Base-by-base conservation (phyloP, 805 yeast species). In the Starmerella roubikii region DNA sequence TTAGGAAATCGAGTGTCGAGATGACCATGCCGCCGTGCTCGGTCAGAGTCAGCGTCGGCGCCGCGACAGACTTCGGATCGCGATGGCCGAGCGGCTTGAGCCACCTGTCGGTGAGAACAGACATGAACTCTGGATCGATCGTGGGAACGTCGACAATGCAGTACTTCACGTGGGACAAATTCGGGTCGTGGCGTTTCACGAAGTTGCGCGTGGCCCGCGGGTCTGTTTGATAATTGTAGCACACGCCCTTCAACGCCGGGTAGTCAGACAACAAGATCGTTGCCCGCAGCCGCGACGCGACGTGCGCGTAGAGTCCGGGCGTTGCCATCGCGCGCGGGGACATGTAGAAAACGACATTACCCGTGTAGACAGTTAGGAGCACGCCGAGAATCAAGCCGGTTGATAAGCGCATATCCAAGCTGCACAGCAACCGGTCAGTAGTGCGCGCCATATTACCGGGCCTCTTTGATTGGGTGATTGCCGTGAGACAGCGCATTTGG, bases 1-100 rank as follows among this genome's bases (percentile, higher is more conserved):
- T 41, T 13, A 86, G 62, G 84, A 94, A 88, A 57, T 91, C 99
- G 48, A 93, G 68, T 69, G 85, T 72, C 1, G 96, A 75, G 6
- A 91, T 74, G 11, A 86, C 85, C 73, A 88, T 82, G 2, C 99
- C 99, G 25, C 98, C 98, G 53, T 85, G 93, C 54, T 91, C 98
- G 47, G 81, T 74, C 35, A 91, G 62, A 0, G 95, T 80, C 32
- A 91, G 64, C 65, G 91, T 71, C 0, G 99, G 99, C 0, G 94
- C 77, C 22, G 85, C 78, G 4, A 84, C 81, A 37, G 74, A 72
- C 27, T 78, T 69, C 0, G 93, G 78, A 38, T 71, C 72, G 39
- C 65, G 69, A 52, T 93, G 84, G 0, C 98, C 98, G 38, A 91
- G 59, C 2, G 97, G 96, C 47, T 76, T 71, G 34, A 91, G 65